Conservation (phyloP, 305 asterid species). For the Rubia balearica region DNA sequence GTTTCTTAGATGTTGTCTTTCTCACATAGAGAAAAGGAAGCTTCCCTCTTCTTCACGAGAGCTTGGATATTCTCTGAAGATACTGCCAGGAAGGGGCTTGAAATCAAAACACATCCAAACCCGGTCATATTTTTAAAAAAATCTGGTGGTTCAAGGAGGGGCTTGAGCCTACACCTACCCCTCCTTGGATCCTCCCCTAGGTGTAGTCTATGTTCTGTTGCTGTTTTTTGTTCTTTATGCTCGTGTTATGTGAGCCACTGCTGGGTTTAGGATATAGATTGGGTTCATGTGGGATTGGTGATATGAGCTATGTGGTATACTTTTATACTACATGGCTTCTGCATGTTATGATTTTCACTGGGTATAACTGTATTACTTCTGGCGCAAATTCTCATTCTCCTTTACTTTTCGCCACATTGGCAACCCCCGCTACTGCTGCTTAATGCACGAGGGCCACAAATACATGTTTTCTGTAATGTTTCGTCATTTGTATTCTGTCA, state of each 20-base stretch:
- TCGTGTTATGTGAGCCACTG: background rate
- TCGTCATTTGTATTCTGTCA: background rate
- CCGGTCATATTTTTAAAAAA: too few species aligned
- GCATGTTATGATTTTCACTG: background rate
- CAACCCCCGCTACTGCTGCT: background rate
- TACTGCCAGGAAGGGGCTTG: too few species aligned
- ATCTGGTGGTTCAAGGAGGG: too few species aligned
- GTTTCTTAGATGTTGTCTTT: background rate
- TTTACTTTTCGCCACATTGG: background rate
- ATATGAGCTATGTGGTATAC: too few species aligned
- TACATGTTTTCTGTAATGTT: background rate
- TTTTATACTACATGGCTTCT: background rate
- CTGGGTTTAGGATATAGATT: background rate
- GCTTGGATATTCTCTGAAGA: too few species aligned
- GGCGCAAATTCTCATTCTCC: background rate
- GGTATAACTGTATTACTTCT: background rate
- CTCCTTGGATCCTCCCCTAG: background rate
- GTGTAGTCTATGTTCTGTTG: background rate
- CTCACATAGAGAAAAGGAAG: too few species aligned
- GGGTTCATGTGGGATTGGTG: background rate
- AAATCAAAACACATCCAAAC: too few species aligned
- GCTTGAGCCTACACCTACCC: background rate
- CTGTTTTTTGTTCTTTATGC: background rate
- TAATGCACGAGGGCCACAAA: too few species aligned
- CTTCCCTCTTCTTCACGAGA: too few species aligned